phyloP scores from a whole-genome alignment of 1,139 yeast genomes.

The Ogataea hybrid region DNA sequence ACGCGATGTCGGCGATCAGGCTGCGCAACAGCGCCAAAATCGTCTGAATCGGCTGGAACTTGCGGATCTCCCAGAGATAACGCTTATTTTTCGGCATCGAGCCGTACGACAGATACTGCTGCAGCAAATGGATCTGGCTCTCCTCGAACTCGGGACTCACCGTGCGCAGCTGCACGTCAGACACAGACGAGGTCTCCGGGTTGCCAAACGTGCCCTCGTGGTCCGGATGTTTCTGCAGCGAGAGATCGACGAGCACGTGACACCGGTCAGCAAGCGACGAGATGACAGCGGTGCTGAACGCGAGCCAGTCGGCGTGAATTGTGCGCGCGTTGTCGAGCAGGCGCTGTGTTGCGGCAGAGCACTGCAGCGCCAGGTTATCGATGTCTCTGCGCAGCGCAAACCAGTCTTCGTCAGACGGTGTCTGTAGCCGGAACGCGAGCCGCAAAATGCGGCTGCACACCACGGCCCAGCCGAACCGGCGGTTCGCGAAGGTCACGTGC shows the following conservation, averaged over 20 bases:
- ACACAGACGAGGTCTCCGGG: conserved; percentile 18
- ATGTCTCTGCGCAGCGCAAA: conserved; percentile 12
- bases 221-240: neutral
- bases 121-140: conserved; percentile 21
- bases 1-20: conserved; percentile 13
- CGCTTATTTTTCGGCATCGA: conserved; percentile 21
- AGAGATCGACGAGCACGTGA: conserved; percentile 12
- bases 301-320: conserved; percentile 18
- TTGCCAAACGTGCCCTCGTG: too few species aligned
- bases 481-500: conserved; percentile 23
- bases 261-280: conserved; percentile 24
- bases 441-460: conserved; percentile 21
- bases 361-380: conserved; percentile 20
- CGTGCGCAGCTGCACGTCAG: conserved; percentile 10
- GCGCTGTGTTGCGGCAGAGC: conserved; percentile 20
- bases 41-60: conserved; percentile 27
- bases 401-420: neutral
- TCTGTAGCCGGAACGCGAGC: conserved; percentile 10
- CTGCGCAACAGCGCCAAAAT: conserved; percentile 19
- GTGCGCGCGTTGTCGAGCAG: conserved; percentile 16
- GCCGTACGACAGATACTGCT: conserved; percentile 21
- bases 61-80: conserved; percentile 26
- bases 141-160: conserved; percentile 11
- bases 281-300: conserved; percentile 18
- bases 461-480: conserved; percentile 24